phyloP scores from a whole-genome alignment of 257 asterid species.

The Parsonsia alboflavescens region DNA sequence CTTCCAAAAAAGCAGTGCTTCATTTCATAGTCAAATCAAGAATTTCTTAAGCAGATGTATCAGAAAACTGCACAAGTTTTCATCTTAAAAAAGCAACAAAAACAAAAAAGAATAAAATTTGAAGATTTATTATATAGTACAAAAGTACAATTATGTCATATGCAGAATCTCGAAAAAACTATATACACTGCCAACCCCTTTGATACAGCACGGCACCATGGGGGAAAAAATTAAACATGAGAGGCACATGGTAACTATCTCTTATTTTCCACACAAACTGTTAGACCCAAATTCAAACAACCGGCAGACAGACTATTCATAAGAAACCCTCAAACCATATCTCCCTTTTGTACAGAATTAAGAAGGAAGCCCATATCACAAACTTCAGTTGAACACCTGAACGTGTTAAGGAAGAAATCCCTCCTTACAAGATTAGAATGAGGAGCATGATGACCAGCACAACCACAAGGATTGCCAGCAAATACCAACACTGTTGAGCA shows the following conservation, averaged over 20 bases:
- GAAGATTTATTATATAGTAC: background rate
- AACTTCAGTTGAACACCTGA: slow-evolving; percentile 1
- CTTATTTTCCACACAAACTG: background rate
- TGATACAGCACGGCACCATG: background rate
- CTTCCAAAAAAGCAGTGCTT: background rate
- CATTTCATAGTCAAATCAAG: background rate
- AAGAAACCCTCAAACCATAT: background rate
- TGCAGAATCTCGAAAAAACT: background rate
- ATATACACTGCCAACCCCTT: background rate
- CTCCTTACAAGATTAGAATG: slow-evolving; percentile 13
- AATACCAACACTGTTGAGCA: slow-evolving; percentile 24
- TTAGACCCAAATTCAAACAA: background rate
- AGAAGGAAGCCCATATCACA: slow-evolving; percentile 1
- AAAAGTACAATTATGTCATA: background rate
- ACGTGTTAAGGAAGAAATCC: background rate
- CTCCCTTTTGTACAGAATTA: background rate
- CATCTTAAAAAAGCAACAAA: background rate
- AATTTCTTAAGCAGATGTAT: background rate
- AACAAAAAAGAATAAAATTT: too few relatives aligned
- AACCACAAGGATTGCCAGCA: slow-evolving; percentile 19
- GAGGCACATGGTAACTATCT: background rate
- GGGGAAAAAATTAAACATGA: background rate
- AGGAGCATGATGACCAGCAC: slow-evolving; percentile 16
- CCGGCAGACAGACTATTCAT: background rate
- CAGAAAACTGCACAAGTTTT: background rate